A percentile compares a stretch with the other conserved stretches of the same genome.
Conservation (phyloP, 371 early-diverging fungal genomes). For the Mucor saturninus region DNA sequence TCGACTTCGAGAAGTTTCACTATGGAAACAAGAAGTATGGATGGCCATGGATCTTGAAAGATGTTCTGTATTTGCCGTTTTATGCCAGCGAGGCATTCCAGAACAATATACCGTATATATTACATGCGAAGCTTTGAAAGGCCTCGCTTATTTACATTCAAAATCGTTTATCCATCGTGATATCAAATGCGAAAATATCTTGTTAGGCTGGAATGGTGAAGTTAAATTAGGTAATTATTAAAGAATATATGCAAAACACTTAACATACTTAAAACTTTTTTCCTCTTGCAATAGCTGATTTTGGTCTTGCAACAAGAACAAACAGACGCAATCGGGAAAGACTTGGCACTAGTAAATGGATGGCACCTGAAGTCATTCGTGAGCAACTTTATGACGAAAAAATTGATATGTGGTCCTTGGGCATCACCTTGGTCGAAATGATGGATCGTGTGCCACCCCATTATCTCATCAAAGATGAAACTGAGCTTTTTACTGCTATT, state of each 20-base stretch:
- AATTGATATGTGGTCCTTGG: conserved; percentile 96
- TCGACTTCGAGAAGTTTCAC: conserved; percentile 48
- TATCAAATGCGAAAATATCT: conserved; percentile 96
- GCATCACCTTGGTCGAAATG: conserved; percentile 90
- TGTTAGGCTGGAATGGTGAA: conserved; percentile 92
- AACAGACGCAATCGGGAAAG: conserved; percentile 68
- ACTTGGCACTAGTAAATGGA: conserved; percentile 98
- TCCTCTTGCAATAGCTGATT: conserved; percentile 30
- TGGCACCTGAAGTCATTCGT: conserved; percentile 95
- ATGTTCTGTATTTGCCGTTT: conserved; percentile 56
- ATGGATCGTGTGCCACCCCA: conserved; percentile 62
- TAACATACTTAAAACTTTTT: not conserved
- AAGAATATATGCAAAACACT: not conserved
- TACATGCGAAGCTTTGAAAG: conserved; percentile 61
- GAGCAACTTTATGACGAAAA: conserved; percentile 83
- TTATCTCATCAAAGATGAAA: conserved; percentile 54
- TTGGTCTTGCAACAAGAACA: conserved; percentile 51
- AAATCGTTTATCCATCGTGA: conserved; percentile 97
- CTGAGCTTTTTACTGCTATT: conserved; percentile 48
- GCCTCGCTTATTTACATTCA: conserved; percentile 89
- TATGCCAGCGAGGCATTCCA: conserved; percentile 57
- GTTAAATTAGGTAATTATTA: conserved; percentile 83
- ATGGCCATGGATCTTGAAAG: conserved; percentile 57
- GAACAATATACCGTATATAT: conserved; percentile 52
- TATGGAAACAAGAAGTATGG: conserved; percentile 58